A percentile compares a stretch with the other conserved stretches of the same genome.
Conservation (phyloP, 805 yeast genomes). For the Clavispora fructus region DNA sequence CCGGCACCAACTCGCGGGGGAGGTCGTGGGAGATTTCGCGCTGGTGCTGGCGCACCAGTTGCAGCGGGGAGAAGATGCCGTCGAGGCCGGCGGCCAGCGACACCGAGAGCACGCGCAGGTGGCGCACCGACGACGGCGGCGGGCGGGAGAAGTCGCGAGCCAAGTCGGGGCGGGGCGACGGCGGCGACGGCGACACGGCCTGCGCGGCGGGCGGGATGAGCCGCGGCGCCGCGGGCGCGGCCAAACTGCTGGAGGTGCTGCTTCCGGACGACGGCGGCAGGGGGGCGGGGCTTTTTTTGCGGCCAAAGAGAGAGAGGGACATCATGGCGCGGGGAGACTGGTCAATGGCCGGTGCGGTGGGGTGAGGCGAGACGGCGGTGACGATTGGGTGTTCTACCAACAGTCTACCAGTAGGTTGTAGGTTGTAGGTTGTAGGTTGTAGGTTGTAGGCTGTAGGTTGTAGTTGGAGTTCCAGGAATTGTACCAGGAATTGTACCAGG, state of each 20-base stretch:
- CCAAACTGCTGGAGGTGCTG: too few relatives aligned
- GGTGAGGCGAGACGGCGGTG: too few relatives aligned
- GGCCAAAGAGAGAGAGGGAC: constrained; percentile 4
- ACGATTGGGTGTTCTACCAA: too few relatives aligned
- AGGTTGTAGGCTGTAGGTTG: too few relatives aligned
- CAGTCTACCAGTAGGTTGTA: too few relatives aligned
- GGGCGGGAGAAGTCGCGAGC: constrained; percentile 8
- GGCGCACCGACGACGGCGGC: constrained; percentile 14
- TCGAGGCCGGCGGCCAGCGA: constrained; percentile 5
- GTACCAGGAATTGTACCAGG: too few relatives aligned
- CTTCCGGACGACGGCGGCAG: not conserved
- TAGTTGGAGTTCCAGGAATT: too few relatives aligned
- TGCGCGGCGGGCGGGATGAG: not conserved
- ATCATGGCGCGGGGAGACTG: too few relatives aligned
- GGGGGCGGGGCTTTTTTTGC: not conserved
- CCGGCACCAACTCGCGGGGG: constrained; percentile 68
- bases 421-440: too few relatives aligned
- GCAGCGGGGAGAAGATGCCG: constrained; percentile 12
- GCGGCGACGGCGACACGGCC: constrained; percentile 10
- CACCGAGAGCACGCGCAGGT: constrained; percentile 13
- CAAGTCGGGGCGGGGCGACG: constrained; percentile 7
- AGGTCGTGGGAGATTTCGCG: constrained; percentile 19
- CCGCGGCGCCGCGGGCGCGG: not conserved
- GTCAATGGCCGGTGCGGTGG: too few relatives aligned
- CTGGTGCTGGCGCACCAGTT: constrained; percentile 12